Evolutionary conservation across 2,329 filamentous ascomycete species (phyloP).

Genomic region (Acarospora socialis): DNA sequence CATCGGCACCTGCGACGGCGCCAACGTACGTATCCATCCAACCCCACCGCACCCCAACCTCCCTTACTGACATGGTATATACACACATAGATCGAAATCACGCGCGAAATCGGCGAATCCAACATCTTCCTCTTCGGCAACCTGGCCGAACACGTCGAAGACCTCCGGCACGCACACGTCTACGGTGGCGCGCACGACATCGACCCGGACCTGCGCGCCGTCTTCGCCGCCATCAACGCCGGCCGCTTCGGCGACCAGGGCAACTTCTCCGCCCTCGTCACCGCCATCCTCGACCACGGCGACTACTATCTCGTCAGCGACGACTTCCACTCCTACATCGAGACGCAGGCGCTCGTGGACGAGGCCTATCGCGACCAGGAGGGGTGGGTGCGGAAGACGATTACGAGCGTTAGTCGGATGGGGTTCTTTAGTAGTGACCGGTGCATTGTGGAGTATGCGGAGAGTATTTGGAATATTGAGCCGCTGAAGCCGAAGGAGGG

Average conservation of each 20-base stretch:
- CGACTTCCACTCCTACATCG: conserved; percentile 88
- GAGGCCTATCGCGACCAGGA: conserved; percentile 85
- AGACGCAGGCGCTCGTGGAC: conserved; percentile 83
- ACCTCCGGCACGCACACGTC: conserved; percentile 78
- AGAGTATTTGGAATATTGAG: conserved; percentile 94
- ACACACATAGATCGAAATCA: conserved; percentile 67
- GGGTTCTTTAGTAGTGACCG: conserved; percentile 93
- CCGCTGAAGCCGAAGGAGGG: conserved; percentile 39
- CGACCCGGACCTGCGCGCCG: conserved; percentile 60
- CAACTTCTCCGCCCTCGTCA: conserved; percentile 69
- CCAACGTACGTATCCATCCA: conserved; percentile 54
- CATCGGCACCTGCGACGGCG: conserved; percentile 94
- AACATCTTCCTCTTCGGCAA: conserved; percentile 99
- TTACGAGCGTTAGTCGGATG: conserved; percentile 81
- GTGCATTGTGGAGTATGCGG: conserved; percentile 94
- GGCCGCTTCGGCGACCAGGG: conserved; percentile 67
- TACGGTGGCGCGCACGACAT: conserved; percentile 69
- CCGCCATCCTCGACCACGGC: conserved; percentile 78
- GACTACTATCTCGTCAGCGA: conserved; percentile 98
- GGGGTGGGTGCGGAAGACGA: conserved; percentile 81
- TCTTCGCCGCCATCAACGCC: conserved; percentile 70
- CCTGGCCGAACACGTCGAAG: conserved; percentile 89
- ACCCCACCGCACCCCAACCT: neutral
- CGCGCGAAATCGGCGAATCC: conserved; percentile 85
- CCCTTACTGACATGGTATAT: conserved; percentile 1